Evolutionary conservation across 306 rosid genomes (phyloP).

Genomic region (Gillenia trifoliata): DNA sequence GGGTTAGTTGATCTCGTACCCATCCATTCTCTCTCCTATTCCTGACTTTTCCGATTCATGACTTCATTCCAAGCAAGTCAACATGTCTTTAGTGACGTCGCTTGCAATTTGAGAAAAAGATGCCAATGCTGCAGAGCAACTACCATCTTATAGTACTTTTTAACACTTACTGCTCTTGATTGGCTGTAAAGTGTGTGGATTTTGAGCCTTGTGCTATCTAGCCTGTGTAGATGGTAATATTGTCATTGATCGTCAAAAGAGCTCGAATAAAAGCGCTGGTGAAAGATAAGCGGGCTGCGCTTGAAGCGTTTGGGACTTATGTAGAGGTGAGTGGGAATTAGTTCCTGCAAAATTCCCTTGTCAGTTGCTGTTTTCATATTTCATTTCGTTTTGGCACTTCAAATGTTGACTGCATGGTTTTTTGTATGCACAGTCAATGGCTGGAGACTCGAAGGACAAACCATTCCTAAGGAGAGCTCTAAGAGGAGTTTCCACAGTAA

Average conservation of each 20-base stretch:
- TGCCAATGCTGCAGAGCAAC: background rate
- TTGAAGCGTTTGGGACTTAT: slow-evolving; percentile 89
- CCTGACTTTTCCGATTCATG: no score
- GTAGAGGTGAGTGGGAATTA: slow-evolving; percentile 60
- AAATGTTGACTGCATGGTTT: slow-evolving; percentile 20
- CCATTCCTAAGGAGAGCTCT: slow-evolving; percentile 65
- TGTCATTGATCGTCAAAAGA: slow-evolving; percentile 80
- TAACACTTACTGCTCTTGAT: slow-evolving; percentile 3
- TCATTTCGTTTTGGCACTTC: background rate
- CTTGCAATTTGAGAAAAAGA: background rate
- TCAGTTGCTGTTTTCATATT: slow-evolving; percentile 5
- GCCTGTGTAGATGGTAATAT: slow-evolving; percentile 79
- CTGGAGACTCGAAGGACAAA: slow-evolving; percentile 63
- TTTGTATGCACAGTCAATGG: slow-evolving; percentile 51
- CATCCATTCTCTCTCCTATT: no score
- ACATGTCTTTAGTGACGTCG: background rate
- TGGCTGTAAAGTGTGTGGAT: no score
- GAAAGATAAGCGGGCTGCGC: slow-evolving; percentile 79
- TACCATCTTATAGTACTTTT: background rate
- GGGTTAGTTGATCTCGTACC: no score
- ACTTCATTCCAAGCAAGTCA: no score
- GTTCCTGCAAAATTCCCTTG: background rate
- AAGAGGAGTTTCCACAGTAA: slow-evolving; percentile 73
- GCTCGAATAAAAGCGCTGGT: slow-evolving; percentile 73
- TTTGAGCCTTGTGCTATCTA: slow-evolving; percentile 31